Base-by-base conservation (phyloP, 2,329 filamentous ascomycete species). In the Xylaria hypoxylon region DNA sequence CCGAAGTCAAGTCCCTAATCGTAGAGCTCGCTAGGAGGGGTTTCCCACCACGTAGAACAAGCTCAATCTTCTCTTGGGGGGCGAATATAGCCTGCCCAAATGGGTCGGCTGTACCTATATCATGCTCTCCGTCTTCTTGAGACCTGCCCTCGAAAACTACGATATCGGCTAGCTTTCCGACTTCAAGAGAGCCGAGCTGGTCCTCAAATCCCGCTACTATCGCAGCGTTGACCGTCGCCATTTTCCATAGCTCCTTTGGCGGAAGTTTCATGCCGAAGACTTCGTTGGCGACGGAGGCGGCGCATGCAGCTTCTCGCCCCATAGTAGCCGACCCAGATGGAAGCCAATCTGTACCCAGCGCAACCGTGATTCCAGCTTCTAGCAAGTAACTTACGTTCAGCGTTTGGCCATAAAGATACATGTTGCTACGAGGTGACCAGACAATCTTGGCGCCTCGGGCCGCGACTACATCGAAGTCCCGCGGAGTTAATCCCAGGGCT, bases 211-310 rank as follows among this genome's bases (percentile, higher is more conserved):
- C 78, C 1, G 78, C 75, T 0, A 80, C 81, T 58, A 75, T 74
- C 1, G 81, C 82, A 0, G 80, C 82, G n/a, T 80, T 78, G 63
- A 82, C 77, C 0, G 81, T 85, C 6, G 78, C 82, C 60, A 84
- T 77, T 45, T 76, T 68, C 75, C 75, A 77, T 1, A 76, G 31
- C 10, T 64, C 64, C 63, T 73, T 73, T 3, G 75, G 44, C 48
- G 59, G 35, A 1, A 76, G 35, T 1, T 58, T 26, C 1, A 59
- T 22, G 22, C 60, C 68, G 60, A 68, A 72, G 40, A 66, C 64
- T 10, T 66, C 59, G 10, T 64, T 33, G 28, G 59, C 70, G 0
- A 64, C 70, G 3, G 64, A 59, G 1, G 53, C 59, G 3, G 63
- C 71, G 55, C 72, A 75, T 3, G 65, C 62, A 1, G 74, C 75